These are phyloP conservation scores for Macrocystidia cucumis DNA, from an alignment of 1,284 basidiomycete genomes.

Conservation along the genomic window DNA sequence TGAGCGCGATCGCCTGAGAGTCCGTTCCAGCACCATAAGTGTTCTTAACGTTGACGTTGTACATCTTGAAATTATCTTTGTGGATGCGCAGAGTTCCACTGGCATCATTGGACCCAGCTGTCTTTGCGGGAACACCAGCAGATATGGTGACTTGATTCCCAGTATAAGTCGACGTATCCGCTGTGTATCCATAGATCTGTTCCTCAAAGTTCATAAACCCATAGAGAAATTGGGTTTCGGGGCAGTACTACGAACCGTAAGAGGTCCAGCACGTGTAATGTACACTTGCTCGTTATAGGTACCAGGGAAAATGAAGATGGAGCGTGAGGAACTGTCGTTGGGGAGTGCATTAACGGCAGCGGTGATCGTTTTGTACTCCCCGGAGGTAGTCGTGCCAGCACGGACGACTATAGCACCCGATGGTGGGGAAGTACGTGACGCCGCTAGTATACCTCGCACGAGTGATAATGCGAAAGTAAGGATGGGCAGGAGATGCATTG, in stretches of 20 bases:
- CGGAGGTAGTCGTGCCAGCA: constrained; percentile 28
- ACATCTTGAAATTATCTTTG: constrained; percentile 42
- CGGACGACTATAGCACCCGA: constrained; percentile 36
- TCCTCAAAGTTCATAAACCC: not conserved
- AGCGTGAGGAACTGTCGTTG: constrained; percentile 30
- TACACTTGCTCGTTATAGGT: constrained; percentile 46
- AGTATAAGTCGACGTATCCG: constrained; percentile 24
- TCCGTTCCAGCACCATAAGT: constrained; percentile 34
- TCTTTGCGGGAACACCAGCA: constrained; percentile 29
- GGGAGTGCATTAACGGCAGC: constrained; percentile 36
- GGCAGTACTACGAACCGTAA: constrained; percentile 25
- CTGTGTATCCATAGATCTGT: constrained; percentile 41
- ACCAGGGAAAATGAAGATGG: constrained; percentile 48
- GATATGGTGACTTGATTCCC: constrained; percentile 37
- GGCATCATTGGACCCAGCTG: constrained; percentile 23
- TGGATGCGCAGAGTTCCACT: constrained; percentile 48
- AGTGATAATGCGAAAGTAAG: constrained; percentile 10
- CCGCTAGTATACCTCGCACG: constrained; percentile 18
- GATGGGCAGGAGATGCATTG: constrained; percentile 3
- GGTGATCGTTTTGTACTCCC: constrained; percentile 34
- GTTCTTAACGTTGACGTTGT: constrained; percentile 50
- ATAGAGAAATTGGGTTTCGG: not conserved
- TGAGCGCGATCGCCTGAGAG: constrained; percentile 45
- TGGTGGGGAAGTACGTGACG: constrained; percentile 35
- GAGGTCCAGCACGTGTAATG: constrained; percentile 36